Evolutionary conservation across 495 filamentous ascomycete species (phyloP), one percentile per base, ranked within the genome.

Genomic region (Cladorrhinum samala): DNA sequence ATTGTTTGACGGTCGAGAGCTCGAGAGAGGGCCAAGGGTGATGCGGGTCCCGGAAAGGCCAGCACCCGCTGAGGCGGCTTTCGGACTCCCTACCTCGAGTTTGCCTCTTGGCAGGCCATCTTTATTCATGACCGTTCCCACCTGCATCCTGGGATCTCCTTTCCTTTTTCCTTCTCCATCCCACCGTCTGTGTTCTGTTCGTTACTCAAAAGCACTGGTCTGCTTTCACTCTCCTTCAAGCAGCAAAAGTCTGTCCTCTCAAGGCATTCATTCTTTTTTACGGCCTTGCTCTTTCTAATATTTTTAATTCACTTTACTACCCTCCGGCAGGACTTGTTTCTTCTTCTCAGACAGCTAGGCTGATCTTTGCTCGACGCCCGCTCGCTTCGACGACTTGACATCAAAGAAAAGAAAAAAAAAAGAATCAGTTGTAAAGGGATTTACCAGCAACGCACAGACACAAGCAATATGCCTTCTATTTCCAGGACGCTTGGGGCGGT

Each of bases 181-280:
- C 50, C 54, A 48, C 43, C 57, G 55, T 57, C 49, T 52, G 48
- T 50, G 46, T 68, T 67, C 63, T 69, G 66, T 70, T 68, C 68
- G 58, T 63, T 69, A 66, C 45, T 57, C 65, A 66, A 77, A n/a
- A 80, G 76, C 77, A 71, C 76, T 74, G 76, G 76, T 78, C 73
- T 80, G 77, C 77, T 80, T 74, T 47, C 63, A 66, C 67, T 74
- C 70, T 67, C 69, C 56, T 71, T 68, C 62, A 60, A 64, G 57
- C 64, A 63, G 61, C 61, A 62, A 21, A 58, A 50, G 64, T 61
- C 64, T 64, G 64, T 62, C 53, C 50, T 45, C 43, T 54, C 30
- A n/a, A 37, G 27, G 46, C 38, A 13, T 39, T 37, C 25, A 51
- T 54, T 57, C 33, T 53, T 54, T 49, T 59, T 56, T 64, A 53